Evolutionary conservation across 331 rosid genomes (phyloP), one percentile per base, ranked within the genome.

Genomic region (Stylosanthes scabra): DNA sequence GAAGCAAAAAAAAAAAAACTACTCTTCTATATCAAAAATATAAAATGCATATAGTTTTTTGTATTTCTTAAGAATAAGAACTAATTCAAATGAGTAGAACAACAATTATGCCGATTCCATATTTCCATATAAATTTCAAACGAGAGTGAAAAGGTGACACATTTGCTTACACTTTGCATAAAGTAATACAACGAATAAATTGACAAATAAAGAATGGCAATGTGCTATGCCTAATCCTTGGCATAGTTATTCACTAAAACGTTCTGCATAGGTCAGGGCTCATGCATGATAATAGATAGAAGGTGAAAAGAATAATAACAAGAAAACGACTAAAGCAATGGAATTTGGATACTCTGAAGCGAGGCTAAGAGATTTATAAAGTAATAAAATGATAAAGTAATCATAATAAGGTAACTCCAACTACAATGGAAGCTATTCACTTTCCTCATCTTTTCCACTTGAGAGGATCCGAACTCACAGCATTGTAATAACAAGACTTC

Each of bases 401-500:
- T 31, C 37, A 31, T 31, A 31, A 31, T 31, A 31, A 31, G 37
- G 37, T 31, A 31, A 31, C 37, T 3, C 5, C 37, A 31, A 31
- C 5, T 31, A 31, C 5, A 31, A 31, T 31, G 6, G 5, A 31
- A 31, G 37, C 37, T 31, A 31, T 31, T 31, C 37, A 31, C 37
- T 31, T 31, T 31, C 3, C 37, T 3, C 37, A 31, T 31, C 37
- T 31, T 5, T 31, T 31, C 5, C 37, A 3, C 37, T 31, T 31
- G 3, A 31, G 37, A 31, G 37, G 37, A 31, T 31, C 37, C 37
- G 37, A 31, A 31, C 37, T 31, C 37, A 93, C 46, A 82, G 69
- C 88, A 91, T 83, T 29, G 93, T 90, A 69, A 94, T 78, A 37
- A 94, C 77, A 78, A 94, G 93, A 81, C 76, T 88, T 80, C 97